Base-by-base conservation (phyloP, 495 filamentous ascomycete genomes). In the Patellaria atrata region DNA sequence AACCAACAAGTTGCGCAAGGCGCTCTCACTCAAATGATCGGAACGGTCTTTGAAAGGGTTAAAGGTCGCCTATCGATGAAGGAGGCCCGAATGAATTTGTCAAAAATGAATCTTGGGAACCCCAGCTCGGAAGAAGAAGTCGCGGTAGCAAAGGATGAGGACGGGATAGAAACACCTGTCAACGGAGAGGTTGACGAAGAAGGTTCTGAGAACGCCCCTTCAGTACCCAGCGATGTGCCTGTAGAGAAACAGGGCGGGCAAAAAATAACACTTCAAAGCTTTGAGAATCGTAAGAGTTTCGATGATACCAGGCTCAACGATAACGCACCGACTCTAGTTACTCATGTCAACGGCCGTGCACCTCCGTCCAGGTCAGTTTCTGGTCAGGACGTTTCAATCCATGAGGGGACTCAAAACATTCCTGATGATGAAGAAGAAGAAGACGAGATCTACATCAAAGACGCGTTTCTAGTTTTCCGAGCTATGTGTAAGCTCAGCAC, bases 1-100 rank as follows among this genome's bases (percentile, higher is more conserved):
- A 94, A 96, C 48, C 91, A 99, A 60, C 84, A 92, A 58, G 79
- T 94, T 29, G 91, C 91, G 1, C 91, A 96, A 52, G 89, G 86
- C 0, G 93, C 91, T 2, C 61, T 99, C 31, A 94, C 89, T 0
- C 91, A 99, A 57, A 99, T 99, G 91, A 82, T 96, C 4, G 83
- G 85, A 34, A 96, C 89, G 11, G 89, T 99, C 2, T 96, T 96
- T 44, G 91, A 99, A 55, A 62, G 91, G 30, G 86, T 96, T 29
- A 87, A 85, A 50, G 71, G 70, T n/a, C 65, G 91, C 22, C 58
- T 94, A 35, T 73, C 83, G 37, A 73, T 83, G 62, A 94, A 92
- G 55, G 86, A 94, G 50, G 66, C 82, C 8, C 57, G 70, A 13
- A 29, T 65, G 23, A 73, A 63, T 41, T 47, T 71, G 9, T 62